A percentile compares a stretch with the other conserved stretches of the same genome.
Conservation (phyloP, 306 rosid genomes). For the Comarum palustre region DNA sequence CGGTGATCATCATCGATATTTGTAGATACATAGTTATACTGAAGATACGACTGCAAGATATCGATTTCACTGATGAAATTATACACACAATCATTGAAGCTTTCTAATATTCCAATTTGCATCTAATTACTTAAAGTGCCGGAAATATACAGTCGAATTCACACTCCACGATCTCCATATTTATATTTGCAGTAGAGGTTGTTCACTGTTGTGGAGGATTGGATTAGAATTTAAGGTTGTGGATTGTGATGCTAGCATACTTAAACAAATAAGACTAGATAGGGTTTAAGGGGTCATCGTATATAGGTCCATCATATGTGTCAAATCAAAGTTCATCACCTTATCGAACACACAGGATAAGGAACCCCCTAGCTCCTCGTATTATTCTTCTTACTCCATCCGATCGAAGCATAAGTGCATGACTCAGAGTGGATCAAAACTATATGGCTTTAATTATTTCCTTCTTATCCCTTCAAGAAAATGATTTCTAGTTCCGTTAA, state of each 20-base stretch:
- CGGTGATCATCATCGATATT: no score
- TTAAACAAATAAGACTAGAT: conserved; percentile 6
- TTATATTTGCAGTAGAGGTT: not conserved
- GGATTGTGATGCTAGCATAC: conserved; percentile 8
- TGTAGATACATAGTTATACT: no score
- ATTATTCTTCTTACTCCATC: not conserved
- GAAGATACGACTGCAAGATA: no score
- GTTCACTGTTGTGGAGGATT: not conserved
- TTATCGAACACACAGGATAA: not conserved
- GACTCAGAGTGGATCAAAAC: conserved; percentile 1
- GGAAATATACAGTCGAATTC: no score
- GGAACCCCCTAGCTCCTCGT: not conserved
- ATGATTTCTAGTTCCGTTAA: not conserved
- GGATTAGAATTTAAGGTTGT: not conserved
- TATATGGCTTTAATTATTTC: not conserved
- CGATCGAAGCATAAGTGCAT: not conserved
- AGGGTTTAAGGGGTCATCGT: not conserved
- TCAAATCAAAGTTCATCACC: conserved; percentile 5
- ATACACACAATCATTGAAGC: no score
- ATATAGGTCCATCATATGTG: not conserved
- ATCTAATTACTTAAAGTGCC: no score
- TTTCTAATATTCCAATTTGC: no score
- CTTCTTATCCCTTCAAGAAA: conserved; percentile 15
- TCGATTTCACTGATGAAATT: no score
- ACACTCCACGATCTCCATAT: not conserved